Percentiles rank a stretch among this genome's conserved stretches.
Conservation (phyloP, 225 moss, liverwort and hornwort species). For the Bryum argenteum region DNA sequence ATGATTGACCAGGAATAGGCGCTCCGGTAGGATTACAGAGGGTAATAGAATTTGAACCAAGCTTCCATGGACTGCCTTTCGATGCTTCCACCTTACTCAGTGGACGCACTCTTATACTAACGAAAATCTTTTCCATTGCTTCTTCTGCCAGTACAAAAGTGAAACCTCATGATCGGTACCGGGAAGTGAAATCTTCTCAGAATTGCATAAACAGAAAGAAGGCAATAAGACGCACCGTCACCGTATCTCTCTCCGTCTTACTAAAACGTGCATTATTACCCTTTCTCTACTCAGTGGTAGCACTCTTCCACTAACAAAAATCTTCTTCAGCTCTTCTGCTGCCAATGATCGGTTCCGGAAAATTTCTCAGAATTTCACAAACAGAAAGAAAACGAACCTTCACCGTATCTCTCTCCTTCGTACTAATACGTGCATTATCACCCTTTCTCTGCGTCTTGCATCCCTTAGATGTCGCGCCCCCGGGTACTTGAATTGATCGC, state of each 20-base stretch:
- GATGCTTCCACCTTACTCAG: slow-evolving; percentile 74
- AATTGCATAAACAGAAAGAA: slow-evolving; percentile 1
- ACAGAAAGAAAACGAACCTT: slow-evolving; percentile 21
- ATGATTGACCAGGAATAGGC: slow-evolving; percentile 63
- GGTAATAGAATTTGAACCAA: slow-evolving; percentile 67
- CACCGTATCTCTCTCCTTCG: slow-evolving; percentile 10
- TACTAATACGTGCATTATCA: slow-evolving; percentile 30
- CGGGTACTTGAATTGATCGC: neutral
- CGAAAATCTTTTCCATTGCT: slow-evolving; percentile 88
- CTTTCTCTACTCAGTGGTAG: too few species aligned
- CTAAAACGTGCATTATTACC: too few species aligned
- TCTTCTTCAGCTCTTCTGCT: too few species aligned
- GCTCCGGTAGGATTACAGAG: slow-evolving; percentile 54
- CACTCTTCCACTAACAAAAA: too few species aligned
- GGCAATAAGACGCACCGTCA: neutral
- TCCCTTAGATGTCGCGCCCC: slow-evolving; percentile 24
- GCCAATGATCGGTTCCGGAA: too few species aligned
- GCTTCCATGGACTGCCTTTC: slow-evolving; percentile 84
- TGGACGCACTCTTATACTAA: slow-evolving; percentile 85
- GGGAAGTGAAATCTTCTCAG: neutral
- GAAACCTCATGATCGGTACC: neutral
- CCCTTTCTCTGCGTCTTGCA: slow-evolving; percentile 37
- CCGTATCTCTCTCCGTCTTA: too few species aligned
- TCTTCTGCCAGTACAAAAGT: slow-evolving; percentile 27
- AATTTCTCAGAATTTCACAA: too few species aligned